These are phyloP conservation scores for Rosa chinensis DNA, from an alignment of 306 rosid genomes.

Conservation along the genomic window DNA sequence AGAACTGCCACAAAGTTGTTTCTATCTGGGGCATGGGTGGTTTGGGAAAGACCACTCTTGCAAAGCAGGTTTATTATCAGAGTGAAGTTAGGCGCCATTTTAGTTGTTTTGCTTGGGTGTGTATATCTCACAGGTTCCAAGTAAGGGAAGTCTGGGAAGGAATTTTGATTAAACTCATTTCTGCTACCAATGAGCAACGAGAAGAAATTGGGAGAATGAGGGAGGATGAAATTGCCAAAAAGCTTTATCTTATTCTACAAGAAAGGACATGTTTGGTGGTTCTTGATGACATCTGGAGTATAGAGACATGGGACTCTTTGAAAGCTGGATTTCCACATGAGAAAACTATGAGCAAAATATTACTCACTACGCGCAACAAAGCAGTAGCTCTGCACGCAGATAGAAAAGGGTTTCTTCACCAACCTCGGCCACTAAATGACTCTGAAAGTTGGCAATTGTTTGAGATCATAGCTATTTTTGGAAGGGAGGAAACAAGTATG, in stretches of 20 bases:
- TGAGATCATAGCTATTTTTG: not conserved
- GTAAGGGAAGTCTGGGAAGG: not conserved
- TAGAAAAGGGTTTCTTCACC: not conserved
- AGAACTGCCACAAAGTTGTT: not conserved
- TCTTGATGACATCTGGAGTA: not conserved
- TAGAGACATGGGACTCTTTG: not conserved
- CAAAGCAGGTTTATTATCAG: not conserved
- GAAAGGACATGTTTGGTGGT: not conserved
- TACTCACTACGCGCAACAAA: not conserved
- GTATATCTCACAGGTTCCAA: not conserved
- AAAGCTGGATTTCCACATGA: not conserved
- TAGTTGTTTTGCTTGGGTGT: not conserved
- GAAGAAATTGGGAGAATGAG: not conserved
- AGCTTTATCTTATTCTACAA: not conserved
- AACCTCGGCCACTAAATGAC: not conserved
- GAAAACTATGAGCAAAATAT: not conserved
- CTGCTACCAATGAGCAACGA: not conserved
- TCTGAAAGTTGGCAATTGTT: not conserved
- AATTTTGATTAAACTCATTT: not conserved
- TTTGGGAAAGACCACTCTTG: not conserved
- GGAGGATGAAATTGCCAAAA: not conserved
- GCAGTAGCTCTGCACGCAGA: not conserved
- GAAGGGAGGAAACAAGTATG: slow-evolving; percentile 4
- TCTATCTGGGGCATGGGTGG: slow-evolving; percentile 1
- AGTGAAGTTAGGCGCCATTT: not conserved